phyloP scores from a whole-genome alignment of 2,329 filamentous ascomycete genomes.

The Monosporascus ibericus region DNA sequence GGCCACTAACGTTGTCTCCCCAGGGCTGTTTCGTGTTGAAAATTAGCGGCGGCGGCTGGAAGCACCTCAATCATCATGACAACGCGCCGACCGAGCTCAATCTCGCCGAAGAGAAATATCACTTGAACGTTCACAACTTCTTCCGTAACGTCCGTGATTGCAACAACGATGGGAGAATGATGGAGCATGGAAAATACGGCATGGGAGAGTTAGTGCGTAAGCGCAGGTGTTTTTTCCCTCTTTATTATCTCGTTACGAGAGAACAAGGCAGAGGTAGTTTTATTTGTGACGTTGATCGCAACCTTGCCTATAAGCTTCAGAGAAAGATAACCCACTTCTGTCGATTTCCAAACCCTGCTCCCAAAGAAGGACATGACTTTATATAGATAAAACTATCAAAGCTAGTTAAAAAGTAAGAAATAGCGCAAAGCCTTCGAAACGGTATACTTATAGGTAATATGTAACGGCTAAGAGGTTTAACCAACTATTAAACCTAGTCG shows the following conservation, averaged over 20 bases:
- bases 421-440: too few species aligned
- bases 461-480: too few species aligned
- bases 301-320: not conserved
- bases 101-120: not conserved
- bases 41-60: not conserved
- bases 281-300: not conserved
- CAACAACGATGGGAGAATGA: conserved; percentile 1
- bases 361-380: too few species aligned
- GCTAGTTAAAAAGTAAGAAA: too few species aligned
- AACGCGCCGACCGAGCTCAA: conserved; percentile 1
- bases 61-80: not conserved
- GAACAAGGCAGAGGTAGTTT: not conserved
- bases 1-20: not conserved
- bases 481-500: too few species aligned
- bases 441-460: too few species aligned
- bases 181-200: not conserved
- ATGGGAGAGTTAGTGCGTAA: not conserved
- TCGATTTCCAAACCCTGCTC: too few species aligned
- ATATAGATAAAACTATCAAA: too few species aligned
- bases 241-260: not conserved
- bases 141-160: conserved; percentile 5
- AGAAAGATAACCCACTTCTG: too few species aligned
- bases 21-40: conserved; percentile 4
- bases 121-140: not conserved
- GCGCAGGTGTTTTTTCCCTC: conserved; percentile 1